Base-by-base conservation (phyloP, 495 filamentous ascomycete genomes). In the Trichoderma erinaceum region DNA sequence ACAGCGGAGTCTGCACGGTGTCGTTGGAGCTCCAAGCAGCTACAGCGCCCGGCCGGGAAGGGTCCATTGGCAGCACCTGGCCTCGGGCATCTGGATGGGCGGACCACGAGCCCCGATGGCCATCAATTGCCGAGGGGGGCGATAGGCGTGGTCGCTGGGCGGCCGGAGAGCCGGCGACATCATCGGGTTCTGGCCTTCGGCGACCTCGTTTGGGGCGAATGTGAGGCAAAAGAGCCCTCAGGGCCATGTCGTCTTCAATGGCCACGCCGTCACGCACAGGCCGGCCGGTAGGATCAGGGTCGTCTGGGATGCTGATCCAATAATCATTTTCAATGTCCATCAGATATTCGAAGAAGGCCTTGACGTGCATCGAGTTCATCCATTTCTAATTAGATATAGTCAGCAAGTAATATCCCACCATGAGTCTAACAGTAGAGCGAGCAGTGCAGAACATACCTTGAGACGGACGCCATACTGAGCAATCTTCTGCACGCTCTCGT, bases 311-410 rank as follows among this genome's bases (percentile, higher is more conserved):
- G 67, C 96, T 87, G 23, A 87, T 90, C 79, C 90, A 97, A 76
- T 99, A 99, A 0, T 83, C 71, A 76, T 96, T 92, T 18, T 84
- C 82, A 66, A 94, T 92, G 43, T 88, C 87, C 43, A 93, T 82
- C 13, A 95, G 85, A 74, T 91, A 97, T 73, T 97, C 92, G 75
- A 97, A 97, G 75, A 97, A 99, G 21, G 93, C 91, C 82, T 97
- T 93, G 25, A 99, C 86, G 74, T 97, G 95, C 91, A 97, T 96
- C 0, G 95, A 94, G 73, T 91, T 92, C 91, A 99, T 95, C 95
- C 95, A 99, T 68, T 95, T 86, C 90, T 97, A 67, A 16, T 25
- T 15, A 65, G 66, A 38, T 7, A 7, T 1, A 27, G 8, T n/a
- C 8, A 10, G n/a, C 48, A 5, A 52, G 6, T 6, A 23, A 0